Evolutionary conservation across 2,329 filamentous ascomycete genomes (phyloP), one percentile per base, ranked within the genome.

Genomic region (Nemania sp.): DNA sequence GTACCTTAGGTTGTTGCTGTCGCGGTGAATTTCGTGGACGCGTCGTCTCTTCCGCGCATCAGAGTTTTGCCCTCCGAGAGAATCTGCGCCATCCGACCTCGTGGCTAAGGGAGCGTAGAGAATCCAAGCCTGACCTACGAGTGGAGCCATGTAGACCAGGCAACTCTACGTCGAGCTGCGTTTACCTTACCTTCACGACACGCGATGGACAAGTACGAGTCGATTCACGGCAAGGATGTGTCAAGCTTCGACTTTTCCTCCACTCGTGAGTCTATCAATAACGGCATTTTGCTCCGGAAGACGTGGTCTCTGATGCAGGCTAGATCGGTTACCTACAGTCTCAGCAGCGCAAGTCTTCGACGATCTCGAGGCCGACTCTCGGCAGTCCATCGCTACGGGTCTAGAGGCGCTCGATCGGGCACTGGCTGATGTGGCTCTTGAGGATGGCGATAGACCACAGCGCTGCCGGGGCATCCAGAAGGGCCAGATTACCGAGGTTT

Each of bases 401-500:
- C 70, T 90, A 5, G 69, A 72, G 20, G 72, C 73, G 5, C 78
- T 90, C 9, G 86, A 90, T 69, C 69, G 70, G 46, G 72, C 75
- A 2, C 74, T 88, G 59, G 73, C 74, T 21, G 74, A 73, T 55
- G 65, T 69, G 37, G 47, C 56, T 10, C 35, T 62, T 15, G 64
- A 62, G 18, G 43, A 66, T 11, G 53, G 32, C 40, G 54, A 57
- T 51, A 54, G 20, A n/a, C 54, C 51, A 21, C 46, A 60, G 32
- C 56, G 52, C 10, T 65, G 62, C 55, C 81, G 83, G 17, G 92
- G 92, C 3, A 80, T 96, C 49, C 83, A 83, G 62, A 85, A 87
- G 58, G 91, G 92, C 13, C 90, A 92, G 73, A 82, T 97, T 43
- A 90, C 90, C 3, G 94, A 98, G 75, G 78, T 97, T 51, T 96